phyloP scores from a whole-genome alignment of 805 yeast species.

The Jamesozyma hellenica region DNA sequence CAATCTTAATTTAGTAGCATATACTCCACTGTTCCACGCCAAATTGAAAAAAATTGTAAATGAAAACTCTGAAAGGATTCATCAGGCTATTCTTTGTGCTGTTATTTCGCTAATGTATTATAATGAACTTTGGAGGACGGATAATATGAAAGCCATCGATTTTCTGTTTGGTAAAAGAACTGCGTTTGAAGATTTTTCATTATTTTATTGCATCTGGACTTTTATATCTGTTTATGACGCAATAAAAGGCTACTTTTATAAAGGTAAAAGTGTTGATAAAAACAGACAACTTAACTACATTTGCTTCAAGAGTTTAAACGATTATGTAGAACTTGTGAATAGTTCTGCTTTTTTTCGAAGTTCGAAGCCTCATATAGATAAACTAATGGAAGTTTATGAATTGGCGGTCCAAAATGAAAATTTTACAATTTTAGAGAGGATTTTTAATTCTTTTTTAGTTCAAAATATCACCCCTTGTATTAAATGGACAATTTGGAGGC shows the following conservation, averaged over 20 bases:
- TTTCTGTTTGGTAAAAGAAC: slow-evolving; percentile 11
- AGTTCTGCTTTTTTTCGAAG: background rate
- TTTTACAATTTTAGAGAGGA: slow-evolving; percentile 12
- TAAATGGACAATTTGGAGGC: slow-evolving; percentile 25
- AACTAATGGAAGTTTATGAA: slow-evolving; percentile 20
- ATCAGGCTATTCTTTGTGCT: background rate
- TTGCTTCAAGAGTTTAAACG: background rate
- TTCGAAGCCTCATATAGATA: slow-evolving; percentile 16
- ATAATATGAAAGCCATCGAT: background rate
- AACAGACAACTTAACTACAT: background rate
- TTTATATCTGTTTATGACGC: slow-evolving; percentile 8
- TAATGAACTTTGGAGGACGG: background rate
- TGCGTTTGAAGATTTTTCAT: slow-evolving; percentile 10
- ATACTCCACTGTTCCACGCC: background rate
- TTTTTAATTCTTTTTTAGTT: slow-evolving; percentile 16
- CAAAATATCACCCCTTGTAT: slow-evolving; percentile 16
- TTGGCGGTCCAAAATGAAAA: slow-evolving; percentile 6
- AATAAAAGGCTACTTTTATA: background rate
- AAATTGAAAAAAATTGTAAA: background rate
- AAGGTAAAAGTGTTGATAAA: background rate
- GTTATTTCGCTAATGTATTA: background rate
- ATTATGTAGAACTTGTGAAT: background rate
- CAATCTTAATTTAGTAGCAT: background rate
- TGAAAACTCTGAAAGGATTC: background rate
- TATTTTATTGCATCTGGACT: slow-evolving; percentile 15